Evolutionary conservation across 2,329 filamentous ascomycete genomes (phyloP).

Genomic region (Herpotrichia juniperi): DNA sequence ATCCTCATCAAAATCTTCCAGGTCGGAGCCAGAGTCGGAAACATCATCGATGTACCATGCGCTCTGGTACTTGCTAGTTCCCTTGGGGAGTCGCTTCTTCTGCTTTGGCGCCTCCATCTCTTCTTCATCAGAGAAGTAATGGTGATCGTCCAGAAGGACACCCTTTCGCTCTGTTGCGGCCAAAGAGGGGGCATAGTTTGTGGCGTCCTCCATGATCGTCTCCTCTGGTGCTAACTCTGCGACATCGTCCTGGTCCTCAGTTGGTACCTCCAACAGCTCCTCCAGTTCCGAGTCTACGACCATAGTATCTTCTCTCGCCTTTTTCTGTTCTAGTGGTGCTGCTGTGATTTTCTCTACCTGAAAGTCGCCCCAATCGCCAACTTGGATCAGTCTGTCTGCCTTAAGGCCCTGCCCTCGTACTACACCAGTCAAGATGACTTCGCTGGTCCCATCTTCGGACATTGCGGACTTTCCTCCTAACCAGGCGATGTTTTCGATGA

Average conservation of each 20-base stretch:
- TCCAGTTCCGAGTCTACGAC: slow-evolving; percentile 64
- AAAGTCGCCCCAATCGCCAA: slow-evolving; percentile 93
- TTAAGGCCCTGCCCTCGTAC: slow-evolving; percentile 87
- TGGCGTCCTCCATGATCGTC: slow-evolving; percentile 74
- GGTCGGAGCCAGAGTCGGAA: slow-evolving; percentile 84
- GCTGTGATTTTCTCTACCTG: slow-evolving; percentile 88
- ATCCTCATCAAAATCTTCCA: slow-evolving; percentile 67
- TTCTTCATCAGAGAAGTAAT: slow-evolving; percentile 95
- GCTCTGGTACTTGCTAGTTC: slow-evolving; percentile 91
- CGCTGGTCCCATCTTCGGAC: slow-evolving; percentile 56
- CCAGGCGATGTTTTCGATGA: slow-evolving; percentile 83
- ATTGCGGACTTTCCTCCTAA: slow-evolving; percentile 53
- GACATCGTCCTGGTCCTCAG: slow-evolving; percentile 81
- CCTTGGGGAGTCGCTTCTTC: slow-evolving; percentile 81
- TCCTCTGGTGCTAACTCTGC: slow-evolving; percentile 87
- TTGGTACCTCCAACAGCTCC: slow-evolving; percentile 72
- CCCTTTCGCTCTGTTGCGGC: slow-evolving; percentile 69
- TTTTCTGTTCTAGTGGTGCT: slow-evolving; percentile 68
- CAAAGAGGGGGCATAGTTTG: slow-evolving; percentile 52
- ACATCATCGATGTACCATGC: slow-evolving; percentile 89
- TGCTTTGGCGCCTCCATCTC: slow-evolving; percentile 61
- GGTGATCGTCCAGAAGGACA: slow-evolving; percentile 92
- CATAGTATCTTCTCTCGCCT: slow-evolving; percentile 70
- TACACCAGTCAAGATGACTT: slow-evolving; percentile 80
- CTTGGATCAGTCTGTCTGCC: slow-evolving; percentile 84